Conservation (phyloP, 2,329 filamentous ascomycete genomes). For the Magnaporthiopsis poae region DNA sequence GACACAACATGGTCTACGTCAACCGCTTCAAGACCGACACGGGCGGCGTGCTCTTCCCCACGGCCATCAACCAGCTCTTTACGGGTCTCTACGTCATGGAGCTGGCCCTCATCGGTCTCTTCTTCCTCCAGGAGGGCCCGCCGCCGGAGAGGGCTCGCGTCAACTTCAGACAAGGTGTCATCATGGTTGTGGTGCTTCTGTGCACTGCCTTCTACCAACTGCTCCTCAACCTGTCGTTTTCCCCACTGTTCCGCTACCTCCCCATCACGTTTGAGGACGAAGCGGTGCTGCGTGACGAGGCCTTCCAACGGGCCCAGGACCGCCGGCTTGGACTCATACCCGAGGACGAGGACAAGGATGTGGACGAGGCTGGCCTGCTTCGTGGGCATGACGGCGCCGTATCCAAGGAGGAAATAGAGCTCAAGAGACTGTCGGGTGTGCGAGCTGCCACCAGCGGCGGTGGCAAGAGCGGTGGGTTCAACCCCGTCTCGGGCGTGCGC, state of each 20-base stretch:
- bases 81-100: conserved; percentile 94
- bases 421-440: conserved; percentile 20
- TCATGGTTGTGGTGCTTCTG: conserved; percentile 68
- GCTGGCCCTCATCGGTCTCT: conserved; percentile 76
- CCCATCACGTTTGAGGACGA: conserved; percentile 95
- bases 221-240: conserved; percentile 72
- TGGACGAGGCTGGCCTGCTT: conserved; percentile 27
- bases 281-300: conserved; percentile 79
- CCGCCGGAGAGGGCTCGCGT: conserved; percentile 23
- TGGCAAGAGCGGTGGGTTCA: conserved; percentile 23
- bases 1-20: conserved; percentile 95
- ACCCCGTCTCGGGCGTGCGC: conserved; percentile 36
- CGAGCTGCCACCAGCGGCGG: conserved; percentile 9
- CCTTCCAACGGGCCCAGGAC: conserved; percentile 72
- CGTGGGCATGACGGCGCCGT: conserved; percentile 15
- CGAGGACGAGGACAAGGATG: conserved; percentile 29
- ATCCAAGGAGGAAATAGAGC: conserved; percentile 24
- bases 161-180: conserved; percentile 52
- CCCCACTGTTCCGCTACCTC: conserved; percentile 75
- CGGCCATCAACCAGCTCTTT: conserved; percentile 90
- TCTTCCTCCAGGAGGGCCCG: conserved; percentile 68
- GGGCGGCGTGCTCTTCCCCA: conserved; percentile 81
- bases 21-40: conserved; percentile 83
- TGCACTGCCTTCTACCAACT: conserved; percentile 71
- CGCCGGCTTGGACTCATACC: conserved; percentile 53